Conservation (phyloP, 1,284 basidiomycete genomes). For the Trichosporon sp. region DNA sequence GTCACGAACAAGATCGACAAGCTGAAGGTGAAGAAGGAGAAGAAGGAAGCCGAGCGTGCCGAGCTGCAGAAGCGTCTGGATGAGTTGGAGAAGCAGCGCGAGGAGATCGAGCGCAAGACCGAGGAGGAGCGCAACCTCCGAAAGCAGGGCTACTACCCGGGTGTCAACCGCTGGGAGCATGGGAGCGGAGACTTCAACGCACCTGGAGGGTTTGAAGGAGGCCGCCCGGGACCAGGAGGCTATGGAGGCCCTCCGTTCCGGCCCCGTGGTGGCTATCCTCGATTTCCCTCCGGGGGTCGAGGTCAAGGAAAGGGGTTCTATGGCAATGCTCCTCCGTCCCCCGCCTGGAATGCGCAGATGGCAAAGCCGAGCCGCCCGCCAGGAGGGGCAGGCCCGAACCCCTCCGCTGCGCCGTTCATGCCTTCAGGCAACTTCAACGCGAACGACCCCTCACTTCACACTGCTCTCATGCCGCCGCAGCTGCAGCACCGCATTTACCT, state of each 20-base stretch:
- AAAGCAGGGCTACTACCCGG: slow-evolving; percentile 19
- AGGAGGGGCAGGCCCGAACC: slow-evolving; percentile 29
- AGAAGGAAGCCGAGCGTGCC: slow-evolving; percentile 40
- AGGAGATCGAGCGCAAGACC: slow-evolving; percentile 39
- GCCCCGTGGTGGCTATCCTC: slow-evolving; percentile 33
- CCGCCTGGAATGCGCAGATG: slow-evolving; percentile 12
- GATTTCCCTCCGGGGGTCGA: slow-evolving; percentile 37
- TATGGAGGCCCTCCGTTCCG: slow-evolving; percentile 27
- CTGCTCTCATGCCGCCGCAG: slow-evolving; percentile 46
- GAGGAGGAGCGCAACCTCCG: slow-evolving; percentile 32
- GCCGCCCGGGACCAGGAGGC: not conserved
- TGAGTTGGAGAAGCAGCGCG: slow-evolving; percentile 38
- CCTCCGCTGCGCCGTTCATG: slow-evolving; percentile 38
- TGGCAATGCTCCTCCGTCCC: slow-evolving; percentile 3
- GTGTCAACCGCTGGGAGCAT: not conserved
- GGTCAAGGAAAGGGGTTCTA: slow-evolving; percentile 8
- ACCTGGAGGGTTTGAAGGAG: not conserved
- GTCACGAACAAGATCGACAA: slow-evolving; percentile 67
- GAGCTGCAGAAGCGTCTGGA: slow-evolving; percentile 42
- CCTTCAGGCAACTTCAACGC: slow-evolving; percentile 19
- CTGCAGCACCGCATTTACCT: slow-evolving; percentile 50
- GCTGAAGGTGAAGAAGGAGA: slow-evolving; percentile 58
- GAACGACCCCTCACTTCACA: slow-evolving; percentile 34
- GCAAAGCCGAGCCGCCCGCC: not conserved
- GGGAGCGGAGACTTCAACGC: slow-evolving; percentile 7